These are phyloP conservation scores for Gloeopeniophorella convolvens DNA, from an alignment of 768 basidiomycete species.

Conservation along the genomic window DNA sequence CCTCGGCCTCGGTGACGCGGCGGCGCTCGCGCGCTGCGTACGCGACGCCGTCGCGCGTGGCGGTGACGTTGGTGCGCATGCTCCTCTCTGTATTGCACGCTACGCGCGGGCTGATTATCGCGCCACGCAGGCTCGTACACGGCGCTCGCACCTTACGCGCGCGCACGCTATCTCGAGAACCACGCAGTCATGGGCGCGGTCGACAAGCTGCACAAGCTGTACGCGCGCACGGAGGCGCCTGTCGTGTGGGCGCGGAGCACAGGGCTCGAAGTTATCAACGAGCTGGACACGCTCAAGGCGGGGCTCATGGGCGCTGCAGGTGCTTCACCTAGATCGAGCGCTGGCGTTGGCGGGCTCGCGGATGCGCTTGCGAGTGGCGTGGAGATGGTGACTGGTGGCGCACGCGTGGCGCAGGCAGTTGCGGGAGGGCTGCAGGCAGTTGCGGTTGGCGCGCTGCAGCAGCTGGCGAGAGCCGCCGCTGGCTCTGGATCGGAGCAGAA, in stretches of 20 bases:
- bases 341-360: constrained; percentile 18
- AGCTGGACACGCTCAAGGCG: constrained; percentile 75
- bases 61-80: constrained; percentile 69
- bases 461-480: constrained; percentile 18
- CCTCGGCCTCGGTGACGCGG: constrained; percentile 84
- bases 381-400: constrained; percentile 35
- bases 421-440: constrained; percentile 25
- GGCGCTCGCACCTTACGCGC: constrained; percentile 67
- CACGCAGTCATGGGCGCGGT: constrained; percentile 78
- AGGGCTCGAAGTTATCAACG: constrained; percentile 88
- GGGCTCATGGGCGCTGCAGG: constrained; percentile 82
- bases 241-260: constrained; percentile 83
- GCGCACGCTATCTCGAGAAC: constrained; percentile 78
- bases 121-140: constrained; percentile 57
- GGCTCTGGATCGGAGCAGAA: too few species aligned
- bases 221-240: constrained; percentile 56
- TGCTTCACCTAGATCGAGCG: constrained; percentile 23
- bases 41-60: constrained; percentile 51
- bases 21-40: constrained; percentile 62
- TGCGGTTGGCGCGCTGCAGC: constrained; percentile 28
- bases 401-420: constrained; percentile 29
- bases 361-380: constrained; percentile 36
- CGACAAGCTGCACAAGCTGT: constrained; percentile 89
- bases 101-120: not conserved
- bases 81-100: not conserved